Base-by-base conservation (phyloP, 257 asterid species). In the Eucommia ulmoides region DNA sequence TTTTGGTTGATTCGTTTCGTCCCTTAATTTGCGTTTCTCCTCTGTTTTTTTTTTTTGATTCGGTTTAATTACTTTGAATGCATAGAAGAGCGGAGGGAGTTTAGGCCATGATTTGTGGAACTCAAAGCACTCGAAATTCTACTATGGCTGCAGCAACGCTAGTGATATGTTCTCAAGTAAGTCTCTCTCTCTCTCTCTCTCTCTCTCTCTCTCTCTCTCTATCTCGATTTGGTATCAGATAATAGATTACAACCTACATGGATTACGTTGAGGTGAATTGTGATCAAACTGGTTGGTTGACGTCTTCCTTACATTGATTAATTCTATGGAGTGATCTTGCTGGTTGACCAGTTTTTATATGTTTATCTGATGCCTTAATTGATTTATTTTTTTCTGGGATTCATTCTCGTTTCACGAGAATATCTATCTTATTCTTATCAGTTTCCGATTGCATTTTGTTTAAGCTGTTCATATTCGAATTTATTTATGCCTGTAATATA, bases 131-230 rank as follows among this genome's bases (percentile, higher is more conserved):
- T 84, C 86, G 2, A 49, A 51, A 26, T 65, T 62, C 50, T 84
- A 69, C 22, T 51, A 64, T 42, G 79, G 84, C 33, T 84, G 95
- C 74, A 72, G 93, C 54, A 71, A 71, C 35, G 61, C 93, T 50
- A 64, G 59, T 75, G 8, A 53, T 20, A 24, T 58, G 19, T 76
- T 81, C 63, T 62, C 35, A 54, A 16, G 65, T 70, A 63, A 54
- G 86, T 70, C 55, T 33, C 47, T 41, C 20, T 41, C 20, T 41
- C 47, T 1, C 19, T 15, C 9, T 2, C 2, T 41, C 20, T 15
- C 20, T 15, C 7, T 16, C 45, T 29, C 38, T 29, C 8, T 29
- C 12, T 29, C 12, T 29, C n/a, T n/a, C n/a, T n/a, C n/a, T n/a
- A n/a, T n/a, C n/a, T n/a, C n/a, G n/a, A n/a, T n/a, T n/a, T n/a